A percentile compares a stretch with the other conserved stretches of the same genome.
Conservation (phyloP, 2,329 filamentous ascomycete species). For the Alternaria arbusti region DNA sequence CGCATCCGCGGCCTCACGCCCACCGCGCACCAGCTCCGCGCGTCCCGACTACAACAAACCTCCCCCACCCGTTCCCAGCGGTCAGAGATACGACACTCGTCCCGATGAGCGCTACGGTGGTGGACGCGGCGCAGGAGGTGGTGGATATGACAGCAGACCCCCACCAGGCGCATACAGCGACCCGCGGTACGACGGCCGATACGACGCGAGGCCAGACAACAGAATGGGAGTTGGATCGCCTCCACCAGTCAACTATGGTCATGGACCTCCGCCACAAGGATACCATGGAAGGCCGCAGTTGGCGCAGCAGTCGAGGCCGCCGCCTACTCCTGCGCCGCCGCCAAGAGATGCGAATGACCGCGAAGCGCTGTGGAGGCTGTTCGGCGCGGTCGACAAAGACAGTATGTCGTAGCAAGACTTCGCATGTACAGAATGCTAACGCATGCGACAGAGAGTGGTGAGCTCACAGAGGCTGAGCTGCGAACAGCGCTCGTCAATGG, state of each 20-base stretch:
- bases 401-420: slow-evolving; percentile 55
- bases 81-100: slow-evolving; percentile 41
- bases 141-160: slow-evolving; percentile 39
- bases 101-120: slow-evolving; percentile 47
- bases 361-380: slow-evolving; percentile 78
- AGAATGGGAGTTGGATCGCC: slow-evolving; percentile 54
- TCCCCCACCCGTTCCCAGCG: slow-evolving; percentile 39
- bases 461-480: slow-evolving; percentile 85
- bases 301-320: slow-evolving; percentile 52
- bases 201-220: slow-evolving; percentile 31
- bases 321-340: slow-evolving; percentile 55
- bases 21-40: slow-evolving; percentile 43
- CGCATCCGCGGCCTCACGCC: slow-evolving; percentile 27
- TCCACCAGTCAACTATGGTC: slow-evolving; percentile 58
- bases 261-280: slow-evolving; percentile 63
- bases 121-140: slow-evolving; percentile 21
- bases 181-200: slow-evolving; percentile 40
- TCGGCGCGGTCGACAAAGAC: slow-evolving; percentile 88
- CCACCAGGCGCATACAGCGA: slow-evolving; percentile 50
- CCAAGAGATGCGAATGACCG: slow-evolving; percentile 68
- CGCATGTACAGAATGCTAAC: slow-evolving; percentile 3
- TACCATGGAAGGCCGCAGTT: slow-evolving; percentile 69
- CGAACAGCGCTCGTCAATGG: slow-evolving; percentile 92
- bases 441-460: slow-evolving; percentile 67
- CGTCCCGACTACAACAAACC: slow-evolving; percentile 55